Evolutionary conservation across 2,329 filamentous ascomycete genomes (phyloP), one percentile per base, ranked within the genome.

Genomic region (Fusarium albosuccineum): DNA sequence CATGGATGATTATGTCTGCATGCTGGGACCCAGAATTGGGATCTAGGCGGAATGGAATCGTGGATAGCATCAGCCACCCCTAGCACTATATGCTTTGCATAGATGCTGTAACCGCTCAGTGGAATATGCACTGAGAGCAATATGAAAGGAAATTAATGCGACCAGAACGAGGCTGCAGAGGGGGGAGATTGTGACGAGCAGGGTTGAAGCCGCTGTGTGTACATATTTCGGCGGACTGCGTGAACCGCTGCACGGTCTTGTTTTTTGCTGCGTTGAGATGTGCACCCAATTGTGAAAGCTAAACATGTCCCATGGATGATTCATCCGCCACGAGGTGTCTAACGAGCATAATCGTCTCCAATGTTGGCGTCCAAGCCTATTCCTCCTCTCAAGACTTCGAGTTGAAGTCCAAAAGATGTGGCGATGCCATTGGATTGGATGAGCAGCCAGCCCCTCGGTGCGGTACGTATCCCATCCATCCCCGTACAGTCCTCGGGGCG

Each of bases 71-170:
- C 57, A 51, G 40, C 60, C 63, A 53, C 44, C 44, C 54, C 60
- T 49, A 62, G 60, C 59, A 60, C 58, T 40, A 62, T 54, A 52
- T 64, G 60, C 62, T 56, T 72, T 70, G 68, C 64, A 70, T 72
- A 68, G 59, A 39, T 59, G 48, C 59, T 63, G 61, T 48, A 54
- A 41, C 37, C 14, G 27, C 62, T 39, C 58, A 57, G 53, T 41
- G 39, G 22, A 29, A 54, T 44, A 49, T 66, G 45, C 46, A 66
- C 50, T 33, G 22, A 65, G 29, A 70, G 59, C 40, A 70, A 66
- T 61, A 56, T 26, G 48, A 63, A 68, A 57, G 52, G 58, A 8
- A 41, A 62, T 42, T 59, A 66, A 62, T 68, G 53, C 48, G 45
- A 39, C 49, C 57, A 41, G 53, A 39, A 29, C 17, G 41, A 46